Percentiles rank a stretch among this genome's conserved stretches.
Evolutionary conservation across 148 eudicot species (phyloP).

Genomic region (Polygonum aviculare): DNA sequence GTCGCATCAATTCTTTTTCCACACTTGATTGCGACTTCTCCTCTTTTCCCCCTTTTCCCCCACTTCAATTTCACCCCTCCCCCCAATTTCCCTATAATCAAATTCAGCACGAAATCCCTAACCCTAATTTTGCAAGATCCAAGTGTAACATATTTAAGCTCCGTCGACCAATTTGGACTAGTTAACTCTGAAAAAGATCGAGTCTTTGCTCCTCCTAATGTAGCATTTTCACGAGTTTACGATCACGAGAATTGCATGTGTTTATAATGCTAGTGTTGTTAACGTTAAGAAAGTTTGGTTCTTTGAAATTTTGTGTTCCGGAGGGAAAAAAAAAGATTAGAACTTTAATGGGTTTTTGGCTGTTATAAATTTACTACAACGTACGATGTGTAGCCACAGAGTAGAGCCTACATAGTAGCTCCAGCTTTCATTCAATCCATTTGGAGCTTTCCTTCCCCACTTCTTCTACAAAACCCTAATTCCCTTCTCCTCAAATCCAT

Average conservation of each 20-base stretch:
- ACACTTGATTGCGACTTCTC: conserved; percentile 2
- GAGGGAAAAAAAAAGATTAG: not conserved
- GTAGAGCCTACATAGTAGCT: not conserved
- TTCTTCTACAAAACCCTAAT: conserved; percentile 2
- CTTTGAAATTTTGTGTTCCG: not conserved
- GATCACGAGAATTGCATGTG: not conserved
- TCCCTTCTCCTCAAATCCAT: not conserved
- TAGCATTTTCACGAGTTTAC: not conserved
- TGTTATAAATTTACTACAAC: conserved; percentile 5
- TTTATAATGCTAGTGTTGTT: not conserved
- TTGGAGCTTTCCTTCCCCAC: not conserved
- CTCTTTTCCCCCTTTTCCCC: conserved; percentile 1
- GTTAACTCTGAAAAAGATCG: not conserved
- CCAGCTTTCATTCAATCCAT: not conserved
- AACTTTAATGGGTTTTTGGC: not conserved
- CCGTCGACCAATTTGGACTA: not conserved
- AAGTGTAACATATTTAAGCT: not conserved
- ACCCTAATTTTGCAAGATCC: not conserved
- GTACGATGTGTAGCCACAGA: not conserved
- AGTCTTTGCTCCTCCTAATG: not conserved
- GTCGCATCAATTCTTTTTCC: conserved; percentile 34
- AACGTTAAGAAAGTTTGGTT: not conserved
- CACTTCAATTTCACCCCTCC: not conserved
- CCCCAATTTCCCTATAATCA: not conserved
- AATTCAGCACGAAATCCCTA: not conserved